These are phyloP conservation scores for Ceratocystis cacaofunesta DNA, from an alignment of 2,329 filamentous ascomycete genomes.

Conservation along the genomic window DNA sequence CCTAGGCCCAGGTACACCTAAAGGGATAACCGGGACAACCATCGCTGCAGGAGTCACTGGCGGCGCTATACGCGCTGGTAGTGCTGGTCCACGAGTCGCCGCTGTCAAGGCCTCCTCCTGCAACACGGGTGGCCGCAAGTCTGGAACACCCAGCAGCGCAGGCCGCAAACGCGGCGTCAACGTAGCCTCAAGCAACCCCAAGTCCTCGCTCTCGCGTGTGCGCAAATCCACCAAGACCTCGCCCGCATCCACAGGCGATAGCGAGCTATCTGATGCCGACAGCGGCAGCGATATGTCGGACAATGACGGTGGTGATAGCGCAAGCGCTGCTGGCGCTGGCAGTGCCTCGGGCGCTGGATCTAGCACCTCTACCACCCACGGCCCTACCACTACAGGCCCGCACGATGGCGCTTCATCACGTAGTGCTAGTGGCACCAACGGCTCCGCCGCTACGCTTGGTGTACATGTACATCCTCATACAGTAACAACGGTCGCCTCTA, in stretches of 20 bases:
- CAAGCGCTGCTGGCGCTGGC: constrained; percentile 35
- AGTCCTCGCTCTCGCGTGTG: constrained; percentile 47
- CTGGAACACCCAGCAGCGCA: constrained; percentile 28
- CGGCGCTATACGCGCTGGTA: constrained; percentile 36
- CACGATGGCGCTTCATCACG: background rate
- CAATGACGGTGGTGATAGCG: constrained; percentile 22
- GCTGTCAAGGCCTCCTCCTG: constrained; percentile 31
- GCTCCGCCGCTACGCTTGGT: background rate
- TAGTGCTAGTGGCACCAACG: background rate
- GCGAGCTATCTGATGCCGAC: constrained; percentile 49
- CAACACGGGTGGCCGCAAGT: constrained; percentile 30
- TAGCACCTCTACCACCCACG: constrained; percentile 19
- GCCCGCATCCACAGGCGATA: constrained; percentile 47
- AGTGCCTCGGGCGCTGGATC: constrained; percentile 10
- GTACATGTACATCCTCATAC: background rate
- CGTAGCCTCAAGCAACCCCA: constrained; percentile 26
- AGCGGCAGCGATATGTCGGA: constrained; percentile 40
- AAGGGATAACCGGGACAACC: constrained; percentile 26
- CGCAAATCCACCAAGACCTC: constrained; percentile 47
- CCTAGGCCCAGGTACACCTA: constrained; percentile 47
- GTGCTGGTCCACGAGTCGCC: constrained; percentile 41
- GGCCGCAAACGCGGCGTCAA: constrained; percentile 34
- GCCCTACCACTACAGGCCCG: constrained; percentile 21
- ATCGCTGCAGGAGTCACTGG: constrained; percentile 20
- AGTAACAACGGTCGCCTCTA: background rate